Base-by-base conservation (phyloP, 257 asterid genomes). In the Schizonepeta tenuifolia region DNA sequence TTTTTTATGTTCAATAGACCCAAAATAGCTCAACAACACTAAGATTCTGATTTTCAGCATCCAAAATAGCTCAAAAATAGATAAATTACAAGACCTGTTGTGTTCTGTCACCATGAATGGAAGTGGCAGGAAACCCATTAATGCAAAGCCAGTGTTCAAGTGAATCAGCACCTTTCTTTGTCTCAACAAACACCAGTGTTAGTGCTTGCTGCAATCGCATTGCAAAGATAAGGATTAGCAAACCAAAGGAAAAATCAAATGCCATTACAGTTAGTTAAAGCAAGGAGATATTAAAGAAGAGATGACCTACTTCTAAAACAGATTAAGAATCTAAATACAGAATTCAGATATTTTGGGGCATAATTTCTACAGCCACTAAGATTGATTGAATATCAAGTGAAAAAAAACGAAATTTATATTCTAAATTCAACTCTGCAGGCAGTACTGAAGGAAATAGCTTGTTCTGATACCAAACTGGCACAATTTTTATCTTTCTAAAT, bases 161-260 rank as follows among this genome's bases (percentile, higher is more conserved):
- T 3, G 97, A 82, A 84, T 93, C 98, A 14, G 98, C 98, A 56
- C 98, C 97, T 75, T 90, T 93, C 85, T 93, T 93, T 14, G 98
- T 93, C 90, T 93, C 97, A 75, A 93, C 97, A 69, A 93, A 93
- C 69, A 92, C 93, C 62, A 90, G 80, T 41, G 98, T 90, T 79
- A 93, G 96, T 53, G 96, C 76, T 81, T 88, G 98, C 98, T 88
- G 90, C 67, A 72, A 85, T 33, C 67, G 57, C 61, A 79, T 49
- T 70, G 77, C 21, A n/a, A 72, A 76, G 17, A 10, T 14, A 31
- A 59, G n/a, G 72, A 59, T 63, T 41, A 76, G 69, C 50, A 44
- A 75, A 57, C 41, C 50, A 51, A 13, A 49, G 3, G 58, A 21
- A 20, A 53, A 38, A 50, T 17, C 38, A 46, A 41, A 72, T 35